phyloP scores from a whole-genome alignment of 2,329 filamentous ascomycete genomes.

The Diaporthe sp. region DNA sequence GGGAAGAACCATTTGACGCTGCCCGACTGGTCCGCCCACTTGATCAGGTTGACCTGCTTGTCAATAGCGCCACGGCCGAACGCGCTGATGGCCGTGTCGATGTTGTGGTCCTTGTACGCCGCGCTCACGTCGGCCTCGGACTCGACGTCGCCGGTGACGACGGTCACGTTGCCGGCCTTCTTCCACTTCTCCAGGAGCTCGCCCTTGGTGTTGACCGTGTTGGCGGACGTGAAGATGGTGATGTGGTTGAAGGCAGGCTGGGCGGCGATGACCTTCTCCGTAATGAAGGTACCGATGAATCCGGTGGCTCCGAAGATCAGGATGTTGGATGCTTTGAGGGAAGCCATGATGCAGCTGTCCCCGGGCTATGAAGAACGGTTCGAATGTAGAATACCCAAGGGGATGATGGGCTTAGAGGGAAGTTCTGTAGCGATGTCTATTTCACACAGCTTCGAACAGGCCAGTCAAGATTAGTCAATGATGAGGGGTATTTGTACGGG shows the following conservation, averaged over 20 bases:
- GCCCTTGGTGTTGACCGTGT: conserved; percentile 64
- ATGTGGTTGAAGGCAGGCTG: conserved; percentile 52
- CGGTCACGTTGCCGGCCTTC: conserved; percentile 62
- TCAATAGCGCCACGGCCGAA: conserved; percentile 75
- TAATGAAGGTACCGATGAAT: conserved; percentile 58
- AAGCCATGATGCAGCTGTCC: conserved; percentile 31
- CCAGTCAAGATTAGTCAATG: background rate
- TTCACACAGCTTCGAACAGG: background rate
- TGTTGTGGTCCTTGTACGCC: conserved; percentile 68
- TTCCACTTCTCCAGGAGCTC: conserved; percentile 59
- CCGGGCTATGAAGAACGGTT: no score
- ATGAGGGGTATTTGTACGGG: background rate
- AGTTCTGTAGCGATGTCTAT: background rate
- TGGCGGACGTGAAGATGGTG: conserved; percentile 60
- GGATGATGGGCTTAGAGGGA: background rate
- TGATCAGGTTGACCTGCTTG: conserved; percentile 73
- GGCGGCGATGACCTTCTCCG: conserved; percentile 53
- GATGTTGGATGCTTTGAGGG: conserved; percentile 47
- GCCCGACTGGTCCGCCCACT: conserved; percentile 66
- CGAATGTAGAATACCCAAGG: background rate
- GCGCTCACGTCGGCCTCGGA: conserved; percentile 65
- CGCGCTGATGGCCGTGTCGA: conserved; percentile 76
- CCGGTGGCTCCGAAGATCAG: conserved; percentile 58
- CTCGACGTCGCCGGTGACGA: conserved; percentile 69
- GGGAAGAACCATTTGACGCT: conserved; percentile 76